Percentiles rank a stretch among this genome's conserved stretches.
Evolutionary conservation across 1,139 yeast genomes (phyloP).

Genomic region (Diutina neorugosa): DNA sequence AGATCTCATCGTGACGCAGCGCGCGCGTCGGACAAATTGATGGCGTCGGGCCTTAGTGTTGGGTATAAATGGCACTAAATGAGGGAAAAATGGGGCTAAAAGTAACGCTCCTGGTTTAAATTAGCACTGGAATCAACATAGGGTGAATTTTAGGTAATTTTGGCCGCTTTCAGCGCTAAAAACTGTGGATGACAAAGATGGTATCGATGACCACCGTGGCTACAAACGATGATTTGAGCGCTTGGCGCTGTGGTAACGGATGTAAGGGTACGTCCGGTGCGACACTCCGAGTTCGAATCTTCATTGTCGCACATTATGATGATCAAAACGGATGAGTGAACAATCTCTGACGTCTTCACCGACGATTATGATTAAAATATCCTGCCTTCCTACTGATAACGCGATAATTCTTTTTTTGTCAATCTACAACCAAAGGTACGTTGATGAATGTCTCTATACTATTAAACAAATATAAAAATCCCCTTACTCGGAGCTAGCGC

Average conservation of each 20-base stretch:
- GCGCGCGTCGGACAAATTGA: not conserved
- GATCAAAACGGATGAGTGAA: slow-evolving; percentile 4
- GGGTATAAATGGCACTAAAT: too few relatives aligned
- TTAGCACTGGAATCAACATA: too few relatives aligned
- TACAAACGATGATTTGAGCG: not conserved
- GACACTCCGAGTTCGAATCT: slow-evolving; percentile 1
- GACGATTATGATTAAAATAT: slow-evolving; percentile 3
- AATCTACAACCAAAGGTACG: not conserved
- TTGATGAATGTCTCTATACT: not conserved
- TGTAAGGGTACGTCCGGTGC: not conserved
- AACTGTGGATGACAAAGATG: not conserved
- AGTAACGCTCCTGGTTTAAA: too few relatives aligned
- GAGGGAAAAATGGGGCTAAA: too few relatives aligned
- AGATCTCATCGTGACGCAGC: not conserved
- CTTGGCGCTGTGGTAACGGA: not conserved
- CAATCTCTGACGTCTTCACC: slow-evolving; percentile 4
- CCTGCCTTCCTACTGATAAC: slow-evolving; percentile 4
- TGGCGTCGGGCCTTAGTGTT: too few relatives aligned
- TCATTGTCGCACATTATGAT: not conserved
- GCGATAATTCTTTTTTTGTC: not conserved
- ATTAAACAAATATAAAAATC: not conserved
- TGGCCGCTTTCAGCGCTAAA: too few relatives aligned
- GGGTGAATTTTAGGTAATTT: too few relatives aligned
- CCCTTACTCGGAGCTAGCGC: not conserved
- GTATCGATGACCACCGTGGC: not conserved